Conservation (phyloP, 345 rosid genomes). For the Sonneratia caseolaris region DNA sequence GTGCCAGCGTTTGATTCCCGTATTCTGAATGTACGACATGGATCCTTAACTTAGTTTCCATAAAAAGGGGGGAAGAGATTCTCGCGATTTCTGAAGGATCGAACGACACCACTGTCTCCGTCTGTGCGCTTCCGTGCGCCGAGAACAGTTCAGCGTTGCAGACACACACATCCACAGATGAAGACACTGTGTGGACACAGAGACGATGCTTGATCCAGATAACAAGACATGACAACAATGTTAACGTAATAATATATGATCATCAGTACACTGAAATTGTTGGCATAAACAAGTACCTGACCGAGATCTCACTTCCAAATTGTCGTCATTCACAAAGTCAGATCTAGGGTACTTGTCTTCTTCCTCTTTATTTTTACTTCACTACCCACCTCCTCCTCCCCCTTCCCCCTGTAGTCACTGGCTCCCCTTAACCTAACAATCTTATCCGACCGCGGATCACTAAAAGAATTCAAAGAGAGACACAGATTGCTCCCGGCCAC, state of each 20-base stretch:
- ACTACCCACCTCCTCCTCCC: neutral
- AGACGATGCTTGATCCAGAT: neutral
- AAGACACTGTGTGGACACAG: neutral
- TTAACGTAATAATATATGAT: neutral
- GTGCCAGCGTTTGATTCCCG: too few relatives aligned
- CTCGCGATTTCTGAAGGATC: too few relatives aligned
- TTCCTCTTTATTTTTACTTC: slow-evolving; percentile 10
- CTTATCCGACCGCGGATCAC: neutral
- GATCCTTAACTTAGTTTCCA: too few relatives aligned
- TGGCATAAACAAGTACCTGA: slow-evolving; percentile 34
- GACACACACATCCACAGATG: neutral
- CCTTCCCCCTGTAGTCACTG: slow-evolving; percentile 7
- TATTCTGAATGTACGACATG: too few relatives aligned
- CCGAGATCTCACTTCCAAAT: slow-evolving; percentile 63
- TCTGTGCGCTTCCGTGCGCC: too few relatives aligned
- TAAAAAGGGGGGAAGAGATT: too few relatives aligned
- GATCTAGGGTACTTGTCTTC: slow-evolving; percentile 69
- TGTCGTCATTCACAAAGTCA: slow-evolving; percentile 64
- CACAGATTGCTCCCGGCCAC: slow-evolving; percentile 32
- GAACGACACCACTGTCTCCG: too few relatives aligned
- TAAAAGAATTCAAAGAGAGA: slow-evolving; percentile 55
- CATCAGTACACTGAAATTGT: neutral
- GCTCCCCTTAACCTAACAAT: neutral
- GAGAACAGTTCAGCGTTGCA: neutral
- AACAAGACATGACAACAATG: neutral